Percentiles rank a stretch among this genome's conserved stretches.
Conservation (phyloP, 192 early-diverging fungal species). For the Linnemannia hyalina region DNA sequence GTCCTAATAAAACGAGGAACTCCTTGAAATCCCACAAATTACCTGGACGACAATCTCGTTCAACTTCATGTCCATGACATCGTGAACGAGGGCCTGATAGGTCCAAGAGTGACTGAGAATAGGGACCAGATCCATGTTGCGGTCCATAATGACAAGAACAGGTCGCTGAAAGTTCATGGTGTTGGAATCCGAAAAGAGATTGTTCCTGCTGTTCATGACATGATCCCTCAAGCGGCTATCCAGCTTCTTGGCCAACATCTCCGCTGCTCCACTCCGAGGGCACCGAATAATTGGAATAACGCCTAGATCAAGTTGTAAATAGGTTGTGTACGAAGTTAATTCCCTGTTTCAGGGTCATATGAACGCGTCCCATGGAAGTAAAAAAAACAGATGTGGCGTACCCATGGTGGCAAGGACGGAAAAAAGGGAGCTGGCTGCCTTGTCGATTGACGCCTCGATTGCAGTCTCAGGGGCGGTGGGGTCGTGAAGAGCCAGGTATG, state of each 20-base stretch:
- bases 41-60: conserved; percentile 85
- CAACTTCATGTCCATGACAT: conserved; percentile 92
- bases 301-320: conserved; percentile 56
- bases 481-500: conserved; percentile 88
- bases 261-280: conserved; percentile 92
- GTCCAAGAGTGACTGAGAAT: conserved; percentile 99
- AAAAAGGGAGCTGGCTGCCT: conserved; percentile 86
- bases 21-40: conserved; percentile 18
- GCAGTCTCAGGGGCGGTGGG: conserved; percentile 83
- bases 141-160: conserved; percentile 91
- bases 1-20: not conserved
- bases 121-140: conserved; percentile 90
- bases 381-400: conserved; percentile 15
- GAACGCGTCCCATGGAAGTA: not conserved
- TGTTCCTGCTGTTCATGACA: conserved; percentile 87
- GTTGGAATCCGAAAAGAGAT: conserved; percentile 79
- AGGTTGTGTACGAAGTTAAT: not conserved
- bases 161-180: conserved; percentile 78
- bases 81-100: conserved; percentile 96
- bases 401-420: conserved; percentile 93
- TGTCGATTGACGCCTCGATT: conserved; percentile 86
- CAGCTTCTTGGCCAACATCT: conserved; percentile 91
- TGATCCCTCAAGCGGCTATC: conserved; percentile 93
- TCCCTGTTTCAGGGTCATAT: not conserved
- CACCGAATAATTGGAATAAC: conserved; percentile 92